Evolutionary conservation across 2,329 filamentous ascomycete species (phyloP).

Genomic region (Sporothrix globosa): DNA sequence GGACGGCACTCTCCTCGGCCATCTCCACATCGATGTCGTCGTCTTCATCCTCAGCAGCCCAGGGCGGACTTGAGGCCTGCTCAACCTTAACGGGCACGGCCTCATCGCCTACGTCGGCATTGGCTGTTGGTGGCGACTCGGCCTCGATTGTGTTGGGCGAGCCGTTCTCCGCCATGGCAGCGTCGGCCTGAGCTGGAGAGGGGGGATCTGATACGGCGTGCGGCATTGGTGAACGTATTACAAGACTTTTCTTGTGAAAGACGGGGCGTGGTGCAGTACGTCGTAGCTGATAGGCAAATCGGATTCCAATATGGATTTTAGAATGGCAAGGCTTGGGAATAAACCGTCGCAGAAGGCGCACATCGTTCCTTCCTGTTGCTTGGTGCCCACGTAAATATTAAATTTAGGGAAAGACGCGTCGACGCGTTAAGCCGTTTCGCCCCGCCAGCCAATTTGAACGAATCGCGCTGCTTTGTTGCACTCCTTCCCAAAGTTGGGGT

Average conservation of each 20-base stretch:
- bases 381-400: conserved; percentile 8
- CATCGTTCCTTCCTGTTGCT: conserved; percentile 14
- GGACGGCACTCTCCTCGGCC: conserved; percentile 36
- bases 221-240: conserved; percentile 45
- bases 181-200: conserved; percentile 37
- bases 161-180: conserved; percentile 38
- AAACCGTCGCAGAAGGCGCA: neutral
- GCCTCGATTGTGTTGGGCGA: conserved; percentile 1
- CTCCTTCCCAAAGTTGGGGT: conserved; percentile 6
- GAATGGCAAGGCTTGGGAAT: neutral
- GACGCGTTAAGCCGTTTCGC: conserved; percentile 36
- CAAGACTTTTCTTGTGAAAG: neutral
- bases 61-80: conserved; percentile 27
- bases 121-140: neutral
- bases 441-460: neutral
- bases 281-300: neutral
- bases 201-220: conserved; percentile 48
- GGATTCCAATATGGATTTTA: neutral
- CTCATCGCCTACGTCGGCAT: conserved; percentile 35
- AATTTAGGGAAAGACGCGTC: conserved; percentile 33
- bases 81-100: conserved; percentile 32
- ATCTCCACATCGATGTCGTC: conserved; percentile 46
- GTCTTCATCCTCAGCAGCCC: conserved; percentile 19
- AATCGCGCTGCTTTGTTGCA: conserved; percentile 9
- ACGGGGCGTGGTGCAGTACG: neutral